Conservation (phyloP, 768 basidiomycete species). For the Auricularia cornea region DNA sequence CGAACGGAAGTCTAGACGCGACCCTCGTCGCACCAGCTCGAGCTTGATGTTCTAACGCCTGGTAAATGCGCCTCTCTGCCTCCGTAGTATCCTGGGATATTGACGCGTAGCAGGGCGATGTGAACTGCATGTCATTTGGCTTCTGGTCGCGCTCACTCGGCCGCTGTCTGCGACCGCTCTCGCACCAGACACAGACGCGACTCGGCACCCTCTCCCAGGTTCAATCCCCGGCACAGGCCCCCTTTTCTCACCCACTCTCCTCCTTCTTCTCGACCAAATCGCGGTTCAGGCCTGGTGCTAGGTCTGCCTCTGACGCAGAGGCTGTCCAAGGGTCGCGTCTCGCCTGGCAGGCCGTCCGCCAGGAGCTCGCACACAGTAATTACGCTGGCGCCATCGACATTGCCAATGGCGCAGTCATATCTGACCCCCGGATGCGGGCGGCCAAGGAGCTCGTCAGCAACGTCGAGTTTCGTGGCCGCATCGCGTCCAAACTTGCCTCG, state of each 20-base stretch:
- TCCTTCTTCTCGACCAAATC: neutral
- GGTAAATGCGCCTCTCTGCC: neutral
- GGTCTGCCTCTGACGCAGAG: neutral
- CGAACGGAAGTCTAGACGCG: neutral
- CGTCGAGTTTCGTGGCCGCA: neutral
- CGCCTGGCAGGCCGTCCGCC: neutral
- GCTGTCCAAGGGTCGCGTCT: neutral
- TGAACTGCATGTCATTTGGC: neutral
- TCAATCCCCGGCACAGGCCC: no score
- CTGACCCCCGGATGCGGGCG: neutral
- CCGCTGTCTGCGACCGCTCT: neutral
- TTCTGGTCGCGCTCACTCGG: neutral
- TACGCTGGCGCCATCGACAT: neutral
- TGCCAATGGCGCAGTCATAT: neutral
- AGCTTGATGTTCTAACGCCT: neutral
- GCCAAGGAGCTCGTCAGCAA: neutral
- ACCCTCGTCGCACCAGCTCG: no score
- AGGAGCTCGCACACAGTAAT: neutral
- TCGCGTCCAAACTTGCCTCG: neutral
- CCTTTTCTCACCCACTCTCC: neutral
- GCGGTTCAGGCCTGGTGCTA: neutral
- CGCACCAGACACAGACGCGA: no score
- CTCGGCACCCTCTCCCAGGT: no score
- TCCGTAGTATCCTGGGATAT: neutral
- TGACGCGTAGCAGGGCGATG: neutral